Evolutionary conservation across 2,329 filamentous ascomycete species (phyloP), one percentile per base, ranked within the genome.

Genomic region (Metarhizium anisopliae): DNA sequence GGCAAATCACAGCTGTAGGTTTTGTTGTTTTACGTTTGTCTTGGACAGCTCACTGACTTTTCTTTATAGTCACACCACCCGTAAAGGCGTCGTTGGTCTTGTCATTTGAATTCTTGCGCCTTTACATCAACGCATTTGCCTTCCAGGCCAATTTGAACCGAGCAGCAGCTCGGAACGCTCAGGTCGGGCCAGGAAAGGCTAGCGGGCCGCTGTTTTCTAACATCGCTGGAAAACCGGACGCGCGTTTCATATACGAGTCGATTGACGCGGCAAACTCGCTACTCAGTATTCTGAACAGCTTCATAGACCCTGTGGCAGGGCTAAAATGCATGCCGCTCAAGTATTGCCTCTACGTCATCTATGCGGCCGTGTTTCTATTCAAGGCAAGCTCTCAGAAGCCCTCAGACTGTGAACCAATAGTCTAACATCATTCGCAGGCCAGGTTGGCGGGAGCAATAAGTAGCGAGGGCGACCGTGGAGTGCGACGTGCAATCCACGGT

Each of bases 41-140:
- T 2, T 30, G 10, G 45, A 29, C 13, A 20, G 20, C 13, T 4
- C 3, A 14, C 45, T 29, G 10, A 49, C 7, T 45, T 6, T 6
- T 13, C 18, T 42, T 35, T 8, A 3, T 54, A 81, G 79, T 80
- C 64, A 86, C 85, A 1, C 76, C 81, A 1, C 79, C 81, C 6
- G 79, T 89, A 59, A 87, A 87, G 65, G 81, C 83, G 3, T 86
- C 81, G 5, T 69, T 90, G 2, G 74, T 87, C 29, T 76, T 90
- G 63, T 87, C 85, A 0, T 89, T 88, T 63, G 85, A 89, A 61
- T 90, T 89, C 63, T 71, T 90, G 2, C 78, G 86, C 6, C 75
- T 90, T 1, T 90, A 90, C 66, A 87, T 86, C 52, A 89, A 88
- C 57, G 86, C 86, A 0, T 90, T 89, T 64, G 86, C 86, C 1